Base-by-base conservation (phyloP, 305 asterid genomes). In the Solanum hybrid region DNA sequence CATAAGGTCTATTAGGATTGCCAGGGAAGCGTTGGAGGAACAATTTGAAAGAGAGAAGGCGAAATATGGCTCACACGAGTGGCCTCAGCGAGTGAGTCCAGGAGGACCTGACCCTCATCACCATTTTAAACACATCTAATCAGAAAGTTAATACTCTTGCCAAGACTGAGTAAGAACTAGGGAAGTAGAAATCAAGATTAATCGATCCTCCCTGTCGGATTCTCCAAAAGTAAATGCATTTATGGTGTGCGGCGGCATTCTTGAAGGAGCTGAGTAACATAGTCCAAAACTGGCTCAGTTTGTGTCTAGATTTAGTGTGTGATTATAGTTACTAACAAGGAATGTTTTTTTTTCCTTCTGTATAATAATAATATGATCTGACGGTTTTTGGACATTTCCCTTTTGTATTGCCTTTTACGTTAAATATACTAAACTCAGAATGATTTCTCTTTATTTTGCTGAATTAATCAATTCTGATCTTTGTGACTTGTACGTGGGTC, bases 101-200 rank as follows among this genome's bases (percentile, higher is more conserved):
- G 95, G 94, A 51, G 98, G 98, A 45, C 98, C 98, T 10, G 98
- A 96, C 89, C 95, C 95, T 26, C 95, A 94, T 88, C 98, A 95
- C 91, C 98, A 96, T 81, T 91, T 90, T 87, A 31, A 84, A 83
- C 91, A 82, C 31, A 20, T 6, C 12, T 84, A 17, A 84, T 83
- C 73, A 41, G 38, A 83, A 45, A 41, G 3, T 45, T 83, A 5
- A 5, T 24, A 6, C 7, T 27, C 87, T 45, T 27, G 51, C 85
- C 72, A 29, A 38, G 7, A 3, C 1, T 45, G 87, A 83, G 73
- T 29, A 82, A 39, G 57, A 82, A 77, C 87, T 82, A 41, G 38
- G 73, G 27, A 83, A 83, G 27, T 10, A 8, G 38, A 9, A 81
- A 82, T 27, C 38, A 41, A 83, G 27, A 61, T 61, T 65, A 22